Conservation (phyloP, 2,329 filamentous ascomycete genomes). For the Ophiostoma tasmaniense region DNA sequence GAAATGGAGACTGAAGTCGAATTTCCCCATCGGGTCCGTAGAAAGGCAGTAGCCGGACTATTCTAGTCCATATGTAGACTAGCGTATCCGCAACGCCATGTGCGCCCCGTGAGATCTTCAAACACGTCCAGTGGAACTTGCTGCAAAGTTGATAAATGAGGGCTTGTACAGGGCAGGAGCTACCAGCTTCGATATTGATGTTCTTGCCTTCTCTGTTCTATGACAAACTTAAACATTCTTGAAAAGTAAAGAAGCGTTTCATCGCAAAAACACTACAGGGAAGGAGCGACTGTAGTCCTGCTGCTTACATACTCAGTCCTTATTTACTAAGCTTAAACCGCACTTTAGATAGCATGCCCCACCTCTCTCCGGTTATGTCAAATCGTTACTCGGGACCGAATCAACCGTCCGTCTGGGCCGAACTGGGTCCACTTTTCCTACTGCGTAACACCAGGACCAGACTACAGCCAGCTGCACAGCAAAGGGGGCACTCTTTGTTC, state of each 20-base stretch:
- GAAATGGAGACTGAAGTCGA: neutral
- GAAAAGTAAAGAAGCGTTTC: too few species aligned
- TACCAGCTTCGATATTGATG: neutral
- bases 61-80: neutral
- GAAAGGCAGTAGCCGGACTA: neutral
- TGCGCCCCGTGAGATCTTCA: neutral
- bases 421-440: neutral
- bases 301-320: neutral
- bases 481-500: neutral
- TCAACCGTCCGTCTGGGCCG: slow-evolving; percentile 12
- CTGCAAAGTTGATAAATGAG: neutral
- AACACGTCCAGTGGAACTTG: neutral
- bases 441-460: neutral
- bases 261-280: neutral
- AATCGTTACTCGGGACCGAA: slow-evolving; percentile 18
- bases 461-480: neutral
- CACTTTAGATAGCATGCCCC: neutral
- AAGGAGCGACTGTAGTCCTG: neutral
- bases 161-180: neutral
- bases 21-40: neutral
- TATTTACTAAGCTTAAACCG: neutral
- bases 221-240: neutral
- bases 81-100: neutral
- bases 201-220: neutral
- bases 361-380: slow-evolving; percentile 8